Conservation (phyloP, 2,329 filamentous ascomycete species). For the Calonectria pteridis region DNA sequence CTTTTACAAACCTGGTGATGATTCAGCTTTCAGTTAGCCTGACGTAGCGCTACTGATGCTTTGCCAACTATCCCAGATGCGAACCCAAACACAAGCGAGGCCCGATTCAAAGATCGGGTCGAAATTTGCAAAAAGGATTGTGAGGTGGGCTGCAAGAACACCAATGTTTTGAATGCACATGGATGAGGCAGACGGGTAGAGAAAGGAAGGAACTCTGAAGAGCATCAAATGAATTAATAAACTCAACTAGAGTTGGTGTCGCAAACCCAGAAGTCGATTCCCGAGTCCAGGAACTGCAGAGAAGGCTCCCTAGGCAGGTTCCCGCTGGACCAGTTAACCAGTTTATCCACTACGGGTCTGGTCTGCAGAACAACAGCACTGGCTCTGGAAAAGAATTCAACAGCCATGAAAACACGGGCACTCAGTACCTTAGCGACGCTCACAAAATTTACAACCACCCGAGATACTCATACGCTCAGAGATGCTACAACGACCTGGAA, state of each 20-base stretch:
- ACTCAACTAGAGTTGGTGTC: background rate
- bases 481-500: too few species aligned
- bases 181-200: background rate
- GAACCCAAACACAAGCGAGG: rapidly evolving
- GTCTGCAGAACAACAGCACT: background rate
- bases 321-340: too few species aligned
- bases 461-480: too few species aligned
- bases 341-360: background rate
- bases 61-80: background rate
- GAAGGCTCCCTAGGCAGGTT: too few species aligned
- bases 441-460: background rate
- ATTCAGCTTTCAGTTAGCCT: background rate
- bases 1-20: too few species aligned
- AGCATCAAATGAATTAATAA: background rate
- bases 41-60: background rate
- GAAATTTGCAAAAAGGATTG: background rate
- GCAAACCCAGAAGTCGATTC: background rate
- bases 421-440: background rate
- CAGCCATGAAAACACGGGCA: background rate
- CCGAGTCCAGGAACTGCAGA: background rate
- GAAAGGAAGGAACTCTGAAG: background rate
- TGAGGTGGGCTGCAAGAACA: background rate
- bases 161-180: background rate
- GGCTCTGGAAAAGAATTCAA: background rate
- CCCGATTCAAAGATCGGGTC: background rate